Base-by-base conservation (phyloP, 2,329 filamentous ascomycete genomes). In the Colletotrichum sp. region DNA sequence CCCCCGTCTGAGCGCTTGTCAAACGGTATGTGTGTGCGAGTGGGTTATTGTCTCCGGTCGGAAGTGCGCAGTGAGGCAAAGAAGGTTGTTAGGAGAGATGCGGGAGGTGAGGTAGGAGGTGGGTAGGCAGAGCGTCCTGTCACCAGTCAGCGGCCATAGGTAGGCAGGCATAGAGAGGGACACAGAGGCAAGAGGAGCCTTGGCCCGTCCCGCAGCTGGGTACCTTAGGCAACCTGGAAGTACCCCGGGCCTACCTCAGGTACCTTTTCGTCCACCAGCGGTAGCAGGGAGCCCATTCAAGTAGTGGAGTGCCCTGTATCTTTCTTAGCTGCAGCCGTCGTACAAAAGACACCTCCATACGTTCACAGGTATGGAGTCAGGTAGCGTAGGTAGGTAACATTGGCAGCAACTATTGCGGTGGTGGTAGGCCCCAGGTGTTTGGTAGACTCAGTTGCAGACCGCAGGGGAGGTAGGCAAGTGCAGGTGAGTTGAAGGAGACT, bases 1-100 rank as follows among this genome's bases (percentile, higher is more conserved):
- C 64, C 57, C 60, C 71, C 74, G 74, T 69, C 74, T 69, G 74
- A 76, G 74, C 74, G 74, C 74, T 76, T 76, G 74, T 76, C 74
- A 76, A 76, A 74, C 70, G 59, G 73, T 73, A 73, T 66, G 70
- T 74, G 74, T 74, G 74, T 65, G 74, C 21, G 70, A 73, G 48
- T 69, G 70, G 43, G 26, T 65, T 70, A 52, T 67, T 68, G 69
- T 64, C 73, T 68, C 73, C 43, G 70, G 70, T 52, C 70, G 63
- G 73, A 75, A 65, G 64, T 73, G 57, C 63, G 65, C 57, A 75
- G 43, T 34, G 59, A 59, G 52, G 72, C 39, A 72, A 73, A 67
- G 67, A 60, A 52, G 43, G 59, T 52, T 72, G 63, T 67, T 68
- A 70, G 71, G 59, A 39, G 71, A 64, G 59, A 52, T 74, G 59